A percentile compares a stretch with the other conserved stretches of the same genome.
Evolutionary conservation across 169 alveolate genomes (phyloP).

Genomic region (Plasmodium vivax): DNA sequence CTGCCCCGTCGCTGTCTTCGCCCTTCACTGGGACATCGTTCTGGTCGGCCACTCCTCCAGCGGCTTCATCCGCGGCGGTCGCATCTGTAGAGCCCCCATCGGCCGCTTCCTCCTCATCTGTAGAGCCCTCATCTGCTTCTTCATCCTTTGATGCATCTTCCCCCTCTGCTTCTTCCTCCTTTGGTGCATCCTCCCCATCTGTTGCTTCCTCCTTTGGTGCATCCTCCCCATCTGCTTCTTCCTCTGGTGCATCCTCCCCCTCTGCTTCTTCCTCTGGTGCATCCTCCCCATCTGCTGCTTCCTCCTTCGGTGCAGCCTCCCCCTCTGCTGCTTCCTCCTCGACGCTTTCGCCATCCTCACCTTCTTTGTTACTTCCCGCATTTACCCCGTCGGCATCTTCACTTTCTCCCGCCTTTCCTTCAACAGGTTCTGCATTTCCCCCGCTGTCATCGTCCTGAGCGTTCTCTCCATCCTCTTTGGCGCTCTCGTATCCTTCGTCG

Average conservation of each 20-base stretch:
- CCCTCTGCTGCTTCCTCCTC: background rate
- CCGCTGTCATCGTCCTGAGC: background rate
- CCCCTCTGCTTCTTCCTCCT: background rate
- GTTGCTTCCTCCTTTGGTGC: background rate
- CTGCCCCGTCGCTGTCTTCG: conserved; percentile 49
- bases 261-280: background rate
- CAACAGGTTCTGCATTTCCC: background rate
- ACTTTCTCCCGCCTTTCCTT: background rate
- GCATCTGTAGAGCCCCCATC: background rate
- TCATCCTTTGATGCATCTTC: background rate
- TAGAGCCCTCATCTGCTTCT: background rate
- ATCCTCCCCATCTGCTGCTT: too few relatives aligned
- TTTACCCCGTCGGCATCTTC: background rate
- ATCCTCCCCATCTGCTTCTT: background rate
- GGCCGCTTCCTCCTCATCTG: background rate
- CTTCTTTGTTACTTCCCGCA: background rate
- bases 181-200: background rate
- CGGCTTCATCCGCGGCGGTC: background rate
- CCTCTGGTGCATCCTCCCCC: background rate
- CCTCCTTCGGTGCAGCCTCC: too few relatives aligned
- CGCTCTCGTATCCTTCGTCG: conserved; percentile 71
- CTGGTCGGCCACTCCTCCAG: background rate
- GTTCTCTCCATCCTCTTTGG: conserved; percentile 75
- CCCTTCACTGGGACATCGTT: background rate
- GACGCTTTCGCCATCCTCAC: background rate